These are phyloP conservation scores for Pleurotus giganteus DNA, from an alignment of 768 basidiomycete genomes.

Conservation along the genomic window DNA sequence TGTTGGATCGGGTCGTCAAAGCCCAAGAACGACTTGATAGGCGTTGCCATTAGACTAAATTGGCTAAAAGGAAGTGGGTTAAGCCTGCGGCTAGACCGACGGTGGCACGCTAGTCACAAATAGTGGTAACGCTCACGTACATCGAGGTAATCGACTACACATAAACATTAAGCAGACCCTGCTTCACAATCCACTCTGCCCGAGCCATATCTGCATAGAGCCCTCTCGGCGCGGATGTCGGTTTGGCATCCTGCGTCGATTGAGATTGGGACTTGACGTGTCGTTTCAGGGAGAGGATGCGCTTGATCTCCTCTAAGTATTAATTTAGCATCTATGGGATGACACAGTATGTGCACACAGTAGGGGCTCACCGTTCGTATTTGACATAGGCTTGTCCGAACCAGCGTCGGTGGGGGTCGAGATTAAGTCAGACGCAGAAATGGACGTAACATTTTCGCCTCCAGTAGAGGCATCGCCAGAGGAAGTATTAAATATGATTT, in stretches of 20 bases:
- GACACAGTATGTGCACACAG: no score
- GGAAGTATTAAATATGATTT: conserved; percentile 36
- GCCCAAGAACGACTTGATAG: no score
- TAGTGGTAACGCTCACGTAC: no score
- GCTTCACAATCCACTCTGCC: conserved; percentile 68
- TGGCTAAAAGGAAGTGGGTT: no score
- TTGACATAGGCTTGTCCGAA: neutral
- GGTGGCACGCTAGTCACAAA: no score
- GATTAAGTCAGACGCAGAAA: neutral
- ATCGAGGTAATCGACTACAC: conserved; percentile 21
- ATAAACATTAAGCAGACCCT: conserved; percentile 45
- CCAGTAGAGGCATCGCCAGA: conserved; percentile 15
- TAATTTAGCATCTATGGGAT: no score
- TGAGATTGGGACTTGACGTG: neutral
- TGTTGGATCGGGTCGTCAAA: no score
- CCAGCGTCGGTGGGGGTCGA: neutral
- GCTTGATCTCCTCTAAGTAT: conserved; percentile 21
- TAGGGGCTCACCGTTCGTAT: conserved; percentile 7
- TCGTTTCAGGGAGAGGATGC: conserved; percentile 50
- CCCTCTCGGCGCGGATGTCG: conserved; percentile 32
- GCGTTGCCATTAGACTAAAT: no score
- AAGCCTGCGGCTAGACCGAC: no score
- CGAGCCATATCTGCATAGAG: conserved; percentile 61
- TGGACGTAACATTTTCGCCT: neutral
- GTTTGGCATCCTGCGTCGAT: neutral